Percentiles rank a stretch among this genome's conserved stretches.
Conservation (phyloP, 257 asterid genomes). For the Henckelia pumila region DNA sequence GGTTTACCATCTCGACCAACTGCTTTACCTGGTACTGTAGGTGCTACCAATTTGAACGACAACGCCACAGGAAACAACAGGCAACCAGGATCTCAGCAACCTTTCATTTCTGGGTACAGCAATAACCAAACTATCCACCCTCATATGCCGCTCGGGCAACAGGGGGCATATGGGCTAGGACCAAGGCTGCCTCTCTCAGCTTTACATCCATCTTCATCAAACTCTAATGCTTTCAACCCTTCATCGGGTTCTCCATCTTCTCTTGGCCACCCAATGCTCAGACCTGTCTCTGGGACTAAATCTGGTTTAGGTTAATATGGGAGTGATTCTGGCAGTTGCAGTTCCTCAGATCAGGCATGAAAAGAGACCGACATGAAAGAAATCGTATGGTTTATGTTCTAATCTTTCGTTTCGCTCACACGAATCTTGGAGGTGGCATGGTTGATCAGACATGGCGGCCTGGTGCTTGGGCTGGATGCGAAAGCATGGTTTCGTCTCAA, state of each 20-base stretch:
- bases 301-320: slow-evolving; percentile 60
- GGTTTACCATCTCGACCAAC: slow-evolving; percentile 50
- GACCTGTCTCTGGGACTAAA: slow-evolving; percentile 75
- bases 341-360: slow-evolving; percentile 24
- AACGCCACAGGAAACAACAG: slow-evolving; percentile 48
- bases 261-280: slow-evolving; percentile 58
- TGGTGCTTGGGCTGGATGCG: slow-evolving; percentile 25
- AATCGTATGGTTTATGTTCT: slow-evolving; percentile 7
- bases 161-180: slow-evolving; percentile 71
- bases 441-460: neutral
- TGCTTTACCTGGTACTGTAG: slow-evolving; percentile 50
- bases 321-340: slow-evolving; percentile 23
- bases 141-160: slow-evolving; percentile 69
- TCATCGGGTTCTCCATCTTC: slow-evolving; percentile 60
- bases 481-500: slow-evolving; percentile 25
- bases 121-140: slow-evolving; percentile 70
- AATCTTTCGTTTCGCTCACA: slow-evolving; percentile 20
- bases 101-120: slow-evolving; percentile 60
- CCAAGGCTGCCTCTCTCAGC: slow-evolving; percentile 85
- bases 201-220: slow-evolving; percentile 65
- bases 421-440: slow-evolving; percentile 19
- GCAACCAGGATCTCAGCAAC: slow-evolving; percentile 67
- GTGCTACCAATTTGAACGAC: slow-evolving; percentile 38
- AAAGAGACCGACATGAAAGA: slow-evolving; percentile 21
- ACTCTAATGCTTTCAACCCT: slow-evolving; percentile 52